Conservation (phyloP, 2,329 filamentous ascomycete genomes). For the Calycina herbarum region DNA sequence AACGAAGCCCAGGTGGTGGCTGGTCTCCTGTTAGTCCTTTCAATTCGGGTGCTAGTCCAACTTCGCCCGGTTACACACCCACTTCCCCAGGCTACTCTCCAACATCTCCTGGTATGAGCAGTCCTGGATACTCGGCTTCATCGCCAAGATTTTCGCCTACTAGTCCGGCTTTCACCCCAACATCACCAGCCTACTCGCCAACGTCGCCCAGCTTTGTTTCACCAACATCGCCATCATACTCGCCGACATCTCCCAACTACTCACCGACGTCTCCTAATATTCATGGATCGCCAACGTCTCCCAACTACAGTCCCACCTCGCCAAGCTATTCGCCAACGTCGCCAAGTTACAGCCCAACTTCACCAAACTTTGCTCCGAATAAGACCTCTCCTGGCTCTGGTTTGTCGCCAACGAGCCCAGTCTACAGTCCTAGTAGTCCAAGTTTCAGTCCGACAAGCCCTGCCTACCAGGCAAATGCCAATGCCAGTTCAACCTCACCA, state of each 20-base stretch:
- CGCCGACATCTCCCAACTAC: slow-evolving; percentile 73
- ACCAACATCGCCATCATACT: slow-evolving; percentile 76
- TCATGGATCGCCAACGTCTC: slow-evolving; percentile 32
- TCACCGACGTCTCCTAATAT: slow-evolving; percentile 73
- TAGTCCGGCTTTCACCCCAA: slow-evolving; percentile 43
- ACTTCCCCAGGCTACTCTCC: slow-evolving; percentile 40
- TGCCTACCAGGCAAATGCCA: slow-evolving; percentile 26
- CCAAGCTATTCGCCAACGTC: slow-evolving; percentile 38
- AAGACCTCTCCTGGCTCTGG: slow-evolving; percentile 34
- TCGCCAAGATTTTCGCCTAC: slow-evolving; percentile 60
- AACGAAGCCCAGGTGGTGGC: slow-evolving; percentile 62
- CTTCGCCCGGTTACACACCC: slow-evolving; percentile 47
- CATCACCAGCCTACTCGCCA: slow-evolving; percentile 38
- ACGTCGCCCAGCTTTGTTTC: slow-evolving; percentile 40
- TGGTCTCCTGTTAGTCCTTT: slow-evolving; percentile 70
- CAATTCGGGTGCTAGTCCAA: slow-evolving; percentile 41
- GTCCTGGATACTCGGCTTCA: slow-evolving; percentile 50
- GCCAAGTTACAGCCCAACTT: slow-evolving; percentile 34
- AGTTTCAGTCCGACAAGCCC: slow-evolving; percentile 37
- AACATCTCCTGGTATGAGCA: slow-evolving; percentile 58
- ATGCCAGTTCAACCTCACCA: slow-evolving; percentile 39
- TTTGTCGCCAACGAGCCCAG: slow-evolving; percentile 35
- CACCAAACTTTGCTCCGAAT: slow-evolving; percentile 32
- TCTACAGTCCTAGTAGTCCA: slow-evolving; percentile 36
- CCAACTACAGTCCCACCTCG: slow-evolving; percentile 48